Percentiles rank a stretch among this genome's conserved stretches.
These are phyloP conservation scores for Suillus discolor DNA, from an alignment of 768 basidiomycete genomes.

Conservation along the genomic window DNA sequence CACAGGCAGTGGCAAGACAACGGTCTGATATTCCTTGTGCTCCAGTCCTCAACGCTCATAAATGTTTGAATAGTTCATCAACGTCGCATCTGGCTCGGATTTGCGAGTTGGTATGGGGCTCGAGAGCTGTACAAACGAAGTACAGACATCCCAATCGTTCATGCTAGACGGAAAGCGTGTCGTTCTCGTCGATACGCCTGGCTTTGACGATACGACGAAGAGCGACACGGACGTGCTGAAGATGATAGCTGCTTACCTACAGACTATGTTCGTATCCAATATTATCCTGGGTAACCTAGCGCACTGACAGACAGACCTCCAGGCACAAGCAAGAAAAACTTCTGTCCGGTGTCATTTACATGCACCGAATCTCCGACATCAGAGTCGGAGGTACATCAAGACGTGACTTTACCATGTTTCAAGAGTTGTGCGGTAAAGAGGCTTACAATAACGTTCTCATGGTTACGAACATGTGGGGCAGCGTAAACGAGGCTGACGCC, in stretches of 20 bases:
- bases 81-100: slow-evolving; percentile 34
- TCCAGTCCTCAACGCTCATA: not conserved
- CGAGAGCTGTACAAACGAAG: slow-evolving; percentile 38
- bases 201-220: slow-evolving; percentile 57
- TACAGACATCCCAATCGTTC: slow-evolving; percentile 32
- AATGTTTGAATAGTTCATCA: slow-evolving; percentile 35
- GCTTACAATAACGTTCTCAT: slow-evolving; percentile 53
- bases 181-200: slow-evolving; percentile 61
- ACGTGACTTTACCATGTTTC: slow-evolving; percentile 53
- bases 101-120: slow-evolving; percentile 35
- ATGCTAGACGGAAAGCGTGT: slow-evolving; percentile 37
- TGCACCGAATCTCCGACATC: slow-evolving; percentile 54
- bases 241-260: slow-evolving; percentile 47
- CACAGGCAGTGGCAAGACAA: slow-evolving; percentile 22
- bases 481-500: slow-evolving; percentile 36
- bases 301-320: slow-evolving; percentile 14
- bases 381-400: slow-evolving; percentile 50
- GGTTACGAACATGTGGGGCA: slow-evolving; percentile 56
- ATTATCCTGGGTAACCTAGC: not conserved
- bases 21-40: slow-evolving; percentile 9
- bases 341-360: slow-evolving; percentile 52
- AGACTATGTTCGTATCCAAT: slow-evolving; percentile 30
- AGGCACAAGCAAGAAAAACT: slow-evolving; percentile 39
- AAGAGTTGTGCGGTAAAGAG: slow-evolving; percentile 53
- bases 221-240: slow-evolving; percentile 54